phyloP scores from a whole-genome alignment of 768 basidiomycete species.

The Serpula lacrymans region DNA sequence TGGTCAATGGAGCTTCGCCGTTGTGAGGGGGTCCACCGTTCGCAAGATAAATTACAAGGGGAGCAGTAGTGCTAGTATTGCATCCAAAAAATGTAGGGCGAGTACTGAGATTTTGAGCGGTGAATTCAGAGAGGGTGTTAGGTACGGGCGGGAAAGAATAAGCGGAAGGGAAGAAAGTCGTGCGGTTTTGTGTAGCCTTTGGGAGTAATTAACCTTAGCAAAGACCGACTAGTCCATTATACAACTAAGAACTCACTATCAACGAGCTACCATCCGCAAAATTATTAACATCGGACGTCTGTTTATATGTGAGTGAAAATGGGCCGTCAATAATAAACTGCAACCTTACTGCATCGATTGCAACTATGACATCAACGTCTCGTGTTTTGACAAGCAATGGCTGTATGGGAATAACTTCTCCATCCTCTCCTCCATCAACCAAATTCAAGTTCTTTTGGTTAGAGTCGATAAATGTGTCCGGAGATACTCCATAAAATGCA shows the following conservation, averaged over 20 bases:
- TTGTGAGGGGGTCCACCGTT: conserved; percentile 45
- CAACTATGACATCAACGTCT: conserved; percentile 46
- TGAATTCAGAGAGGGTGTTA: conserved; percentile 22
- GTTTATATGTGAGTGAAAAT: not conserved
- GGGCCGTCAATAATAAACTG: conserved; percentile 10
- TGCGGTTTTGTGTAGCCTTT: conserved; percentile 36
- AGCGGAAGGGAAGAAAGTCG: conserved; percentile 27
- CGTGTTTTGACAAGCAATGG: conserved; percentile 48
- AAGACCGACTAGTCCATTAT: too few species aligned
- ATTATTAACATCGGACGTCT: conserved; percentile 14
- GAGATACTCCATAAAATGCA: conserved; percentile 34
- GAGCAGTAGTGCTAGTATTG: conserved; percentile 29
- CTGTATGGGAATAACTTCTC: conserved; percentile 43
- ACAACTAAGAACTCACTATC: conserved; percentile 22
- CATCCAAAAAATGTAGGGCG: conserved; percentile 50
- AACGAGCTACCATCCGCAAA: conserved; percentile 23
- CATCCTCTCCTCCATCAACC: conserved; percentile 41
- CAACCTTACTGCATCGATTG: conserved; percentile 44
- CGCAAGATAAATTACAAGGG: conserved; percentile 58
- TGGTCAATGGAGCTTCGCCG: conserved; percentile 36
- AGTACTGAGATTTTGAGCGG: conserved; percentile 30
- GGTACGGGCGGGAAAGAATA: conserved; percentile 34
- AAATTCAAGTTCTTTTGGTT: conserved; percentile 29
- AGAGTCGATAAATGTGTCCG: conserved; percentile 30
- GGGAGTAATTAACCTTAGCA: not conserved